Conservation (phyloP, 495 filamentous ascomycete genomes). For the Baudoinia panamericana region DNA sequence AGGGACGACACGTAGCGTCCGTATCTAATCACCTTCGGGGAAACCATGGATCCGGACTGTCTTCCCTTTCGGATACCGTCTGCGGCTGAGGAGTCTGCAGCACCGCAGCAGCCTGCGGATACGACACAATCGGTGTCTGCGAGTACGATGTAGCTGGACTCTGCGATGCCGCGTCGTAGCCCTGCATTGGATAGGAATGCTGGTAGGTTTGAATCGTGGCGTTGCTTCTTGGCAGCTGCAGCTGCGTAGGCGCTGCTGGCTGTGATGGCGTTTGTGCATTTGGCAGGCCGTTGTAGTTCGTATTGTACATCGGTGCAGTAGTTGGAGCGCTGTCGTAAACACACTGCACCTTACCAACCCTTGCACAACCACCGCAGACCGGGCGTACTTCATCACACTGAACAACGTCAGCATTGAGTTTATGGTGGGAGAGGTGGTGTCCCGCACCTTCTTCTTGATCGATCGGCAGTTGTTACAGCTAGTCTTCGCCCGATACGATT, state of each 20-base stretch:
- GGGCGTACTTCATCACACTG: constrained; percentile 9
- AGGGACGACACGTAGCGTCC: too few species aligned
- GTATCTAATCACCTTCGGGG: constrained; percentile 2
- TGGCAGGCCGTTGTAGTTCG: not conserved
- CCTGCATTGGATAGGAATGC: too few species aligned
- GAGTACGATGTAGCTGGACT: too few species aligned
- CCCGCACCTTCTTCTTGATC: constrained; percentile 11
- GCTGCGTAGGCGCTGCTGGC: too few species aligned
- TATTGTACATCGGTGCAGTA: not conserved
- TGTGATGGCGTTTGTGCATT: not conserved
- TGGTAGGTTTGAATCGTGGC: too few species aligned
- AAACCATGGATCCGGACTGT: constrained; percentile 12
- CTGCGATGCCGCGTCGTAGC: too few species aligned
- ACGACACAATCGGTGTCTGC: too few species aligned
- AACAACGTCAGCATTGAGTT: not conserved
- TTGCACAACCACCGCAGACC: constrained; percentile 3
- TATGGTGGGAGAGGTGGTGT: not conserved
- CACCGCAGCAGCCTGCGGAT: too few species aligned
- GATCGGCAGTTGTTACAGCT: constrained; percentile 10
- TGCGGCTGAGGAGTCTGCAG: too few species aligned
- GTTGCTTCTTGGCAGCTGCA: too few species aligned
- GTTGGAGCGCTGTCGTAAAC: constrained; percentile 4
- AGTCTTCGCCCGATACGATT: constrained; percentile 1
- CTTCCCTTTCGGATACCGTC: too few species aligned
- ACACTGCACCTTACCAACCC: constrained; percentile 2